Evolutionary conservation across 768 basidiomycete species (phyloP), one percentile per base, ranked within the genome.

Genomic region (Phylloporus arenicola): DNA sequence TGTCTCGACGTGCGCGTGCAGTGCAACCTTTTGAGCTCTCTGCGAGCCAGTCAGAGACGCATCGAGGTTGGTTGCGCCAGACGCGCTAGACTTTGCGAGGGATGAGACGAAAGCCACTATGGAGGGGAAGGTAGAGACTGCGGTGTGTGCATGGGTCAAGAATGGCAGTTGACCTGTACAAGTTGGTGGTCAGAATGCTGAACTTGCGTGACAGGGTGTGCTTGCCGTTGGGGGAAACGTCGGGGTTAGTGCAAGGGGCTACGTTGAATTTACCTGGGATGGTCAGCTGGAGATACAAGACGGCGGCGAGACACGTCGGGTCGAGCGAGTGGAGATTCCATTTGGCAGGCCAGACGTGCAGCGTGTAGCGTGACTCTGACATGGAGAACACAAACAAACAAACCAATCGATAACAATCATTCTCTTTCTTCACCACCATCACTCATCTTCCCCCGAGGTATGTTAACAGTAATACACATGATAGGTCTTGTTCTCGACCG

Each of bases 141-240:
- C 57, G 37, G 76, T 71, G 45, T 76, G 70, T 3, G 73, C 81
- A 68, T 88, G 81, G 0, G 75, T 76, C 31, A 91, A 65, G 58
- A 79, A 88, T 2, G 89, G 89, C 2, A 92, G 72, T 59, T 82
- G 82, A 14, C 88, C 88, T 90, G 39, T 38, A 22, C 14, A 31
- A 16, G 9, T 16, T 27, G 8, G 11, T n/a, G 12, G 42, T 62
- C 47, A 64, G 40, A 0, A 17, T 16, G 19, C 37, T 19, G 16
- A 9, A 27, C 7, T 19, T 31, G 14, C 33, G 39, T 43, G 34
- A 16, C 9, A 35, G 9, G 16, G 35, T 4, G 8, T 54, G 73
- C 79, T 69, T 64, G 83, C 88, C 88, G 58, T 74, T 81, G 13
- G 88, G 86, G 43, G 88, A 88, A 19, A 75, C 53, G 69, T 89